Base-by-base conservation (phyloP, 2,329 filamentous ascomycete species). In the Penicillium sp. region DNA sequence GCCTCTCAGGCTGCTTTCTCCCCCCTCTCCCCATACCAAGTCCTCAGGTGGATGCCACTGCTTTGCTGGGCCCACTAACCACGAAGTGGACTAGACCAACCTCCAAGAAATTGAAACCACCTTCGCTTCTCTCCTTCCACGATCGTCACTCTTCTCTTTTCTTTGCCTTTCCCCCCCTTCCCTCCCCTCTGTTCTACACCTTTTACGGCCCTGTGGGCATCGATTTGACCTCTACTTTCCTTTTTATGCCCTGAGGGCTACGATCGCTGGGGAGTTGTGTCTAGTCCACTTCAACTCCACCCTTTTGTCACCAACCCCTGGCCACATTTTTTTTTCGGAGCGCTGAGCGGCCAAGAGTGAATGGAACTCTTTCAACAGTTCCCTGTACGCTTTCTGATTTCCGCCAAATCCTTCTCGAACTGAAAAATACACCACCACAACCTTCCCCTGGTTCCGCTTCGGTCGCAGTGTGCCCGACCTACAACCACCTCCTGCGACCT, bases 301-400 rank as follows among this genome's bases (percentile, higher is more conserved):
- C 37, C 31, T 31, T 31, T 31, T 31, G 33, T 40, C 39, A 47
- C 53, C 43, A 51, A 61, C 62, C 62, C 59, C 53, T 57, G 57
- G 40, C 59, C 24, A 31, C 36, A 39, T 53, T 44, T 57, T 60
- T 67, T 61, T 61, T 57, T 54, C 49, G 27, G 49, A 35, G 43
- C 50, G 41, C 53, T 50, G 47, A 55, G 33, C n/a, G 39, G 40
- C 47, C 54, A 43, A 10, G 41, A 14, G 60, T 62, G 66, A 49
- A 68, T 66, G 61, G 56, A 54, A 60, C 58, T 52, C 53, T 60
- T 56, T 62, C 56, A 47, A 62, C 60, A 59, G 60, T 65, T 67
- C 63, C 56, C 50, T 54, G 59, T 62, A 63, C 31, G 24, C 62
- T 67, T 61, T 61, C 65, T 66, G 65, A 63, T 67, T 66, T 63